Evolutionary conservation across 495 filamentous ascomycete genomes (phyloP), one percentile per base, ranked within the genome.

Genomic region (Friedmanniomyces simplex): DNA sequence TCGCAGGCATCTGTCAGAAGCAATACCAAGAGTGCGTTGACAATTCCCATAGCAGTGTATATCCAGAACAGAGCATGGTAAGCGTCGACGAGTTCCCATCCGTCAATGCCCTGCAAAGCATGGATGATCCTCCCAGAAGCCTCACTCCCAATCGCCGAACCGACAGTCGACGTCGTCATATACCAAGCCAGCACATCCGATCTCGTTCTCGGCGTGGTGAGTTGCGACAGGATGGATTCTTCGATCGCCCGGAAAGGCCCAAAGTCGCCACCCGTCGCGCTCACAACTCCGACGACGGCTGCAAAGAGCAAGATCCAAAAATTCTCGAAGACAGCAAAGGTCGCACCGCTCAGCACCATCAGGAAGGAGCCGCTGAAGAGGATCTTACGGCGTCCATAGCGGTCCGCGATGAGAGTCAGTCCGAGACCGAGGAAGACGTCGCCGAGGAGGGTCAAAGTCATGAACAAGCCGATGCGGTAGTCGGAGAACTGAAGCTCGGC

Each of bases 151-250:
- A 79, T 67, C 0, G 86, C 83, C 0, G 80, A 79, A 0, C 83
- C 85, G 0, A 80, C 72, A 0, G 76, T 78, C 11, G 85, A 86
- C 11, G 84, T 64, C 10, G 91, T 75, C 0, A 81, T 81, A 64
- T 93, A 89, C 89, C 89, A 94, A 8, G 88, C 83, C 63, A 89
- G 86, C 21, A 94, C 80, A 71, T 90, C 87, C 46, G 82, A 77
- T 47, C 88, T 76, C 12, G 72, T 68, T 21, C 77, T 76, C 21
- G 80, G 70, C 0, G 75, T 73, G 0, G 83, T 86, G 18, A 94
- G 76, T 59, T 91, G 87, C 6, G 88, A 85, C 12, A 91, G 67
- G 1, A 84, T 84, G 13, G 84, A 87, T 39, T 63, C 61, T 26
- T 63, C 61, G 25, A 63, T 63, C 1, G 56, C 46, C 18, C 61